Evolutionary conservation across 306 rosid genomes (phyloP).

Genomic region (Prunus campanulata): DNA sequence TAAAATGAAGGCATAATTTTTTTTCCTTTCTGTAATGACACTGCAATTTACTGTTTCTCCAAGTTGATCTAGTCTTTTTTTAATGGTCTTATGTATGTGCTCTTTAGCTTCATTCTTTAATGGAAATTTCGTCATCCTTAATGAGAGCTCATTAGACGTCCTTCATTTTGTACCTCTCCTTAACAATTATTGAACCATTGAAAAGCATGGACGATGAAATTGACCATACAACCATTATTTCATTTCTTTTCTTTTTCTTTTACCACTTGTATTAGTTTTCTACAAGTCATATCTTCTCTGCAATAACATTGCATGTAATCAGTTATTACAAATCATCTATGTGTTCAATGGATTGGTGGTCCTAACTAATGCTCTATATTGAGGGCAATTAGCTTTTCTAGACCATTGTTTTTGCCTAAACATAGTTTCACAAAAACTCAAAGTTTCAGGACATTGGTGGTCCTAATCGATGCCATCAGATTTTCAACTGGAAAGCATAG

Average conservation of each 20-base stretch:
- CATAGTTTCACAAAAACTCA: not conserved
- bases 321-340: no score
- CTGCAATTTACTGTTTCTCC: slow-evolving; percentile 8
- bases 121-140: slow-evolving; percentile 12
- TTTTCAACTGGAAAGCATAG: no score
- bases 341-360: slow-evolving; percentile 8
- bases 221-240: slow-evolving; percentile 9
- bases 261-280: not conserved
- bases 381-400: not conserved
- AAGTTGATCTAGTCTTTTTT: slow-evolving; percentile 3
- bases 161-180: slow-evolving; percentile 15
- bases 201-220: slow-evolving; percentile 2
- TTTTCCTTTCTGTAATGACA: not conserved
- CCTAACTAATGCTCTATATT: not conserved
- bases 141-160: not conserved
- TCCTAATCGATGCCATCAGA: not conserved
- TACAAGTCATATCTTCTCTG: not conserved
- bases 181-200: slow-evolving; percentile 12
- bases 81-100: not conserved
- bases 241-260: not conserved
- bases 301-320: no score
- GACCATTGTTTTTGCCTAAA: not conserved
- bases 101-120: slow-evolving; percentile 6
- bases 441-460: not conserved
- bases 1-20: not conserved